phyloP scores from a whole-genome alignment of 306 rosid species.

The Luffa aegyptiaca region DNA sequence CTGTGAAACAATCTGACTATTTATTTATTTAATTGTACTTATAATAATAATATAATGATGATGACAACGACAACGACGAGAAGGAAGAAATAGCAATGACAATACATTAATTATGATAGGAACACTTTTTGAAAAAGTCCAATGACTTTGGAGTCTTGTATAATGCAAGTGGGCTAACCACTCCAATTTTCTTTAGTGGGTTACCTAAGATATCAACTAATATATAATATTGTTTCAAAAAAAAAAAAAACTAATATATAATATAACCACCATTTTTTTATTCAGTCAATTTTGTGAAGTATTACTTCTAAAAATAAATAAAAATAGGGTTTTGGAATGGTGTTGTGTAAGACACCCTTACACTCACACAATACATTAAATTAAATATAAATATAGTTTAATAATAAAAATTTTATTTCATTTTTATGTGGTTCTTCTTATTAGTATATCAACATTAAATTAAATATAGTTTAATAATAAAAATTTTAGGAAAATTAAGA shows the following conservation, averaged over 20 bases:
- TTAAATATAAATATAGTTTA: no score
- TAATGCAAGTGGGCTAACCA: not conserved
- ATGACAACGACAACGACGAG: no score
- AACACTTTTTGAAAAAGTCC: not conserved
- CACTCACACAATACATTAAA: no score
- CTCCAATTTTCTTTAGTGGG: not conserved
- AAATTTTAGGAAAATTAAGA: no score
- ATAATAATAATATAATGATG: not conserved
- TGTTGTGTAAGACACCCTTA: no score
- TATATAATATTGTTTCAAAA: not conserved
- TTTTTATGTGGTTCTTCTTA: no score
- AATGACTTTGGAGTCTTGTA: slow-evolving; percentile 7
- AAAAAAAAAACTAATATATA: not conserved
- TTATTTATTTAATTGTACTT: not conserved
- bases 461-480: no score
- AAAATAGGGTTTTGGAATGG: not conserved
- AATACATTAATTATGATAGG: not conserved
- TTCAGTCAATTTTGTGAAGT: not conserved
- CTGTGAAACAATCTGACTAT: no score
- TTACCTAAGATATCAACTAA: not conserved
- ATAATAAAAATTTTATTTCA: no score
- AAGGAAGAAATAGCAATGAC: not conserved
- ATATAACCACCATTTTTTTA: not conserved
- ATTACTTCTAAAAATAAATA: not conserved
- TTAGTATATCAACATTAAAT: no score